Percentiles rank a stretch among this genome's conserved stretches.
These are phyloP conservation scores for Urochloa ruziziensis DNA, from an alignment of 176 grass and related monocot genomes.

Conservation along the genomic window DNA sequence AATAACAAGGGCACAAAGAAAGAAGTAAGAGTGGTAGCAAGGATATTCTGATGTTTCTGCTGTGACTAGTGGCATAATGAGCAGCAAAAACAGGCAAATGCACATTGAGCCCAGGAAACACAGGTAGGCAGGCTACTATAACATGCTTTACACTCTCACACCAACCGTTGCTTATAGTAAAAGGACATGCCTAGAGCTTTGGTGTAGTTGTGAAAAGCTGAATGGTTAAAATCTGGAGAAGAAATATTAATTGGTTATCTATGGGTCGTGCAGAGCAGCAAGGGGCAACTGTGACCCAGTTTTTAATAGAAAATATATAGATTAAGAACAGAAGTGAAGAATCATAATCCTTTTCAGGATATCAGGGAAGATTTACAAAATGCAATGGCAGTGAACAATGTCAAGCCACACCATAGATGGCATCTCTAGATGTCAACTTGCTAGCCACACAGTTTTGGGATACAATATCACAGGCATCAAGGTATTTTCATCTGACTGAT, in stretches of 20 bases:
- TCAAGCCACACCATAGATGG: not conserved
- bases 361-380: not conserved
- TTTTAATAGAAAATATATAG: not conserved
- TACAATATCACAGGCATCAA: not conserved
- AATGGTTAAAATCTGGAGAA: not conserved
- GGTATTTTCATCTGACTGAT: not conserved
- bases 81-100: not conserved
- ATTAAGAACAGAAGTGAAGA: not conserved
- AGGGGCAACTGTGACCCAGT: not conserved
- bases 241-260: not conserved
- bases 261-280: conserved; percentile 16
- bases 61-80: not conserved
- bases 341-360: not conserved
- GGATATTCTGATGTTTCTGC: not conserved
- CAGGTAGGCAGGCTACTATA: not conserved
- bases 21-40: not conserved
- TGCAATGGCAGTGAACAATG: not conserved
- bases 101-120: not conserved
- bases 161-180: not conserved
- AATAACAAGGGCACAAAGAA: not conserved
- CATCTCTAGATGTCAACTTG: conserved; percentile 9
- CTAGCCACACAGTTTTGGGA: not conserved
- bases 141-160: not conserved
- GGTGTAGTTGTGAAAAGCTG: not conserved
- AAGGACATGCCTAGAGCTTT: not conserved